Percentiles rank a stretch among this genome's conserved stretches.
Conservation (phyloP, 208 protist genomes). For the Trypanosoma congolense region DNA sequence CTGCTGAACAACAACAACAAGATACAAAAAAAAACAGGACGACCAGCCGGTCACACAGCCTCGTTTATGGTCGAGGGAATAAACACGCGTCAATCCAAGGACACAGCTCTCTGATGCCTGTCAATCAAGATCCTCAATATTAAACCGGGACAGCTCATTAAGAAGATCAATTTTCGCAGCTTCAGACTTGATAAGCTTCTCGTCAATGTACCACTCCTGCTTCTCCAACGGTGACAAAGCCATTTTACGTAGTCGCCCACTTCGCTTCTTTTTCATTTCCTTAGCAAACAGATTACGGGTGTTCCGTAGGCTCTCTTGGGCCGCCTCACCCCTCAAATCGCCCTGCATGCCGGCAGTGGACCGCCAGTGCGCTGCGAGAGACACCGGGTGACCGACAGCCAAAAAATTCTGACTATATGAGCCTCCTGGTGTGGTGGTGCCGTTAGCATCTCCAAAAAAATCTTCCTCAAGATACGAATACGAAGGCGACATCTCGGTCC, state of each 20-base stretch:
- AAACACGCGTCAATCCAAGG: no score
- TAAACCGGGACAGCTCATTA: conserved; percentile 71
- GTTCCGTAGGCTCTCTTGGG: conserved; percentile 18
- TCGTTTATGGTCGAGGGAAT: no score
- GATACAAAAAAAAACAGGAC: no score
- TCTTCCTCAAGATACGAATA: conserved; percentile 74
- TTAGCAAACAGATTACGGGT: conserved; percentile 50
- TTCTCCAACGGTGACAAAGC: conserved; percentile 52
- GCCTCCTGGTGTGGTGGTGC: neutral
- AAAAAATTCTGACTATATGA: conserved; percentile 46
- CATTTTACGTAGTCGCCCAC: conserved; percentile 56
- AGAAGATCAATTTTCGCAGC: conserved; percentile 73
- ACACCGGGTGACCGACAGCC: conserved; percentile 40
- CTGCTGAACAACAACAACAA: no score
- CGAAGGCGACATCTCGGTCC: conserved; percentile 64
- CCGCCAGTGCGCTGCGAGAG: neutral
- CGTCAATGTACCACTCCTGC: conserved; percentile 86
- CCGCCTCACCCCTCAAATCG: conserved; percentile 8
- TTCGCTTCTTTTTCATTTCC: conserved; percentile 54
- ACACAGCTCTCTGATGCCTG: no score
- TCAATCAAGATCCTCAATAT: conserved; percentile 70
- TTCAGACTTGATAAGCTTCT: conserved; percentile 68
- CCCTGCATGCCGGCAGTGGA: neutral
- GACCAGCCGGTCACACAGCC: no score
- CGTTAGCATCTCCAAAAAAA: conserved; percentile 34